Conservation (phyloP, 2,329 filamentous ascomycete genomes). For the Talaromyces sp. region DNA sequence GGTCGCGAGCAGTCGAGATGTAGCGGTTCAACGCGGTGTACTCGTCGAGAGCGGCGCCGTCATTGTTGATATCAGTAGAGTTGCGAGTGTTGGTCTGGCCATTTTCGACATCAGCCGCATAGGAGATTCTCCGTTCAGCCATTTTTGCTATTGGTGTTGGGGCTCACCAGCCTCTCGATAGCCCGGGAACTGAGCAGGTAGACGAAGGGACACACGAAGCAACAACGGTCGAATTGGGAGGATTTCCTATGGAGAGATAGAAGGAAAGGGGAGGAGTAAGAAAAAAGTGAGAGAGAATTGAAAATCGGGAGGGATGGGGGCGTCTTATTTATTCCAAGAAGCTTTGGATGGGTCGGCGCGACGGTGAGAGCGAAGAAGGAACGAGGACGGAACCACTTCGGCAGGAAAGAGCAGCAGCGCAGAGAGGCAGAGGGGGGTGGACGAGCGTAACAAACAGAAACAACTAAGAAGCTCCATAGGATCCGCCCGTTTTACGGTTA, state of each 20-base stretch:
- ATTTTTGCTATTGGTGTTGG: slow-evolving; percentile 37
- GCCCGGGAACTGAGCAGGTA: slow-evolving; percentile 31
- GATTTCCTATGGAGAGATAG: slow-evolving; percentile 33
- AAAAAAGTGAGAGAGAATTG: not conserved
- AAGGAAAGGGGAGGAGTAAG: slow-evolving; percentile 23
- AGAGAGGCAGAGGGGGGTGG: not conserved
- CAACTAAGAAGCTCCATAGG: slow-evolving; percentile 9
- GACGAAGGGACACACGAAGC: slow-evolving; percentile 27
- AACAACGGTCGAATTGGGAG: slow-evolving; percentile 38
- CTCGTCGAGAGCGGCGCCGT: slow-evolving; percentile 46
- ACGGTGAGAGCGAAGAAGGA: slow-evolving; percentile 11
- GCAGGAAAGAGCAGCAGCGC: slow-evolving; percentile 22
- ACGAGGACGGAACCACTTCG: slow-evolving; percentile 25
- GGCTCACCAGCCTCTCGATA: slow-evolving; percentile 35
- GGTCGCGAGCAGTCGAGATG: slow-evolving; percentile 62
- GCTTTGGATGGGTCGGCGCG: slow-evolving; percentile 3
- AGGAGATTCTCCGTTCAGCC: slow-evolving; percentile 46
- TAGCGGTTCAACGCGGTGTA: slow-evolving; percentile 61
- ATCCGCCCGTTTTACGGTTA: slow-evolving; percentile 12
- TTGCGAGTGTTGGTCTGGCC: slow-evolving; percentile 35
- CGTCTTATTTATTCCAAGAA: slow-evolving; percentile 18
- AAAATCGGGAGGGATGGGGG: slow-evolving; percentile 9
- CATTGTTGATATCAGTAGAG: slow-evolving; percentile 29
- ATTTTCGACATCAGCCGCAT: slow-evolving; percentile 44
- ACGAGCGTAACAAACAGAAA: slow-evolving; percentile 9